These are phyloP conservation scores for Metschnikowia anglica DNA, from an alignment of 805 yeast species.

Conservation along the genomic window DNA sequence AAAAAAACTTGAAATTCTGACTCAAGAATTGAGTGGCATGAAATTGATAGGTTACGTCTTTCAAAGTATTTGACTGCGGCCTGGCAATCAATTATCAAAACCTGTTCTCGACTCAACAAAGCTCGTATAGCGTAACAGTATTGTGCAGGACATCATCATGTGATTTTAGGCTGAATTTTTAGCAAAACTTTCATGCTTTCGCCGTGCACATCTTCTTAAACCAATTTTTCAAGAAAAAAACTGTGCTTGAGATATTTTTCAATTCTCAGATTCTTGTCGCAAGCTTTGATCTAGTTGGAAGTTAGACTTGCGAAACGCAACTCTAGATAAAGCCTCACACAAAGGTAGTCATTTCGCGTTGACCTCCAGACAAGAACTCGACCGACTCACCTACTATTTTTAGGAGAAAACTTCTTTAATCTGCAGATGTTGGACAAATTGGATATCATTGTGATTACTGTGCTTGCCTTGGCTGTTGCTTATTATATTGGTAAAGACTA, in stretches of 20 bases:
- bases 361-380: neutral
- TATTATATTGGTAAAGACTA: constrained; percentile 67
- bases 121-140: neutral
- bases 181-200: too few species aligned
- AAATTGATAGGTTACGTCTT: too few species aligned
- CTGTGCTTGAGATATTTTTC: too few species aligned
- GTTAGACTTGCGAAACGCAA: neutral
- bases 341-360: constrained; percentile 3
- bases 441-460: constrained; percentile 67
- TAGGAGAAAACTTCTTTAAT: neutral
- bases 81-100: too few species aligned
- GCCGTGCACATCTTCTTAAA: too few species aligned
- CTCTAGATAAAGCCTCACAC: neutral
- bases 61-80: too few species aligned
- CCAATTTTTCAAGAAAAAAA: too few species aligned
- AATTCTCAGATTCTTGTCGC: too few species aligned
- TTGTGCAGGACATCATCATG: neutral
- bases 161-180: neutral
- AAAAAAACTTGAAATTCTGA: too few species aligned
- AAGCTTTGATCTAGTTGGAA: too few species aligned
- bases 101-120: too few species aligned
- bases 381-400: neutral
- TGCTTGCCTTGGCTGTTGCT: constrained; percentile 61
- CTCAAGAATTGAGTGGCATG: too few species aligned
- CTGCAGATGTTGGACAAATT: constrained; percentile 61